Percentiles rank a stretch among this genome's conserved stretches.
Evolutionary conservation across 768 basidiomycete genomes (phyloP).

Genomic region (Boletus sp.): DNA sequence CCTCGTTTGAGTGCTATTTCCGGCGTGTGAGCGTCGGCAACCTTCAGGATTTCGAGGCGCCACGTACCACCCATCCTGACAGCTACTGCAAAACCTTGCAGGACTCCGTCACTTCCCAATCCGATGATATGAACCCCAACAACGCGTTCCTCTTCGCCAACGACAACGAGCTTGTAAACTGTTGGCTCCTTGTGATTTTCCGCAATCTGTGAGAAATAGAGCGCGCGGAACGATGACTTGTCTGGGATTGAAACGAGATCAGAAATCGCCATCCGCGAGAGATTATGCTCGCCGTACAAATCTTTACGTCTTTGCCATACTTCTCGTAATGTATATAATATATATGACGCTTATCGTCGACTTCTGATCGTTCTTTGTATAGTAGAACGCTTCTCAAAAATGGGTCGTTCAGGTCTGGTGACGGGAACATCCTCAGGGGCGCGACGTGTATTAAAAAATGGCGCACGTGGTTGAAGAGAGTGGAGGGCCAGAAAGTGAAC

Average conservation of each 20-base stretch:
- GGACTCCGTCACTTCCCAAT: constrained; percentile 84
- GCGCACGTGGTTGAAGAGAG: no score
- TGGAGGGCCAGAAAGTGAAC: no score
- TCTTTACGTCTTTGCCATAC: constrained; percentile 87
- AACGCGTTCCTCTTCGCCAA: constrained; percentile 87
- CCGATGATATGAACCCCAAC: constrained; percentile 97
- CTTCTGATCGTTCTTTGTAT: no score
- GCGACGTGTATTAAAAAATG: no score
- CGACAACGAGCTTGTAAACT: constrained; percentile 85
- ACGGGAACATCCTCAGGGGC: no score
- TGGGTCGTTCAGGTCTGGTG: no score
- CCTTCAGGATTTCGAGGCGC: neutral
- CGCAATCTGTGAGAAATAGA: constrained; percentile 90
- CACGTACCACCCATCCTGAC: constrained; percentile 87
- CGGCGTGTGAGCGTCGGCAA: constrained; percentile 3
- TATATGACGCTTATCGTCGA: no score
- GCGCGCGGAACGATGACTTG: constrained; percentile 72
- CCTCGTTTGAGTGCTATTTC: constrained; percentile 68
- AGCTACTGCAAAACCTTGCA: constrained; percentile 97
- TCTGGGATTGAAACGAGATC: constrained; percentile 41
- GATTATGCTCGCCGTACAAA: constrained; percentile 56
- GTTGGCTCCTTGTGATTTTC: constrained; percentile 94
- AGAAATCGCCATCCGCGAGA: neutral
- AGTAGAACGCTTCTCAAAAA: no score
- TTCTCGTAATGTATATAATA: constrained; percentile 62